A percentile compares a stretch with the other conserved stretches of the same genome.
phyloP scores from a whole-genome alignment of 495 filamentous ascomycete genomes.

The Xylaria venustula region DNA sequence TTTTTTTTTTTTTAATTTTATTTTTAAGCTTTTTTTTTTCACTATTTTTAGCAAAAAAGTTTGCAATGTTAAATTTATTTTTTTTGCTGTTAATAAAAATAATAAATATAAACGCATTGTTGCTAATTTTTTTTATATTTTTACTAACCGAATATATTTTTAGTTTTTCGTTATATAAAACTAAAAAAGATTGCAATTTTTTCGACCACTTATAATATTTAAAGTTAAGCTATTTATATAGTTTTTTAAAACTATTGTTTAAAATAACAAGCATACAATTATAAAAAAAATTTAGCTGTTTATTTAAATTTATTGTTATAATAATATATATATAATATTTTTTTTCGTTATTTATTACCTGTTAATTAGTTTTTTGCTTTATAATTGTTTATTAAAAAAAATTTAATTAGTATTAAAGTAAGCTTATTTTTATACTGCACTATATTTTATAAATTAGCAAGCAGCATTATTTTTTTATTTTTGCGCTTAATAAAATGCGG shows the following conservation, averaged over 20 bases:
- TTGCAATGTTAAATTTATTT: conserved; percentile 89
- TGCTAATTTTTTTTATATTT: conserved; percentile 95
- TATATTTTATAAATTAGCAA: conserved; percentile 91
- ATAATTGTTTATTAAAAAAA: too few species aligned
- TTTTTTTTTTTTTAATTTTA: neutral
- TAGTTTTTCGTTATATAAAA: conserved; percentile 74
- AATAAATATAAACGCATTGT: conserved; percentile 79
- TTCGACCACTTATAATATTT: conserved; percentile 66
- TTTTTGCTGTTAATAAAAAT: conserved; percentile 76
- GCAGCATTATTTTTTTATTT: conserved; percentile 80
- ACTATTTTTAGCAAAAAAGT: conserved; percentile 70
- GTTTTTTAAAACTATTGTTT: conserved; percentile 67
- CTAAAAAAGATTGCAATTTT: conserved; percentile 72
- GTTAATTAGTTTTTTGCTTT: too few species aligned
- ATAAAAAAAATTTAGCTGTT: conserved; percentile 80
- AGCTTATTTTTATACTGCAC: conserved; percentile 70
- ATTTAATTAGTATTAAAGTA: too few species aligned
- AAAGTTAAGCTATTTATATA: conserved; percentile 80
- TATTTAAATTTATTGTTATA: conserved; percentile 82
- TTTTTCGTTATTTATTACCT: conserved; percentile 48
- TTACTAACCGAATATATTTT: conserved; percentile 83
- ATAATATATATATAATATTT: conserved; percentile 84
- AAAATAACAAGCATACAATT: conserved; percentile 97
- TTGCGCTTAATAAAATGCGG: conserved; percentile 80
- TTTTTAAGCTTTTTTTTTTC: conserved; percentile 13